These are phyloP conservation scores for Dothideomycetes sp. DNA, from an alignment of 2,329 filamentous ascomycete genomes.

Conservation along the genomic window DNA sequence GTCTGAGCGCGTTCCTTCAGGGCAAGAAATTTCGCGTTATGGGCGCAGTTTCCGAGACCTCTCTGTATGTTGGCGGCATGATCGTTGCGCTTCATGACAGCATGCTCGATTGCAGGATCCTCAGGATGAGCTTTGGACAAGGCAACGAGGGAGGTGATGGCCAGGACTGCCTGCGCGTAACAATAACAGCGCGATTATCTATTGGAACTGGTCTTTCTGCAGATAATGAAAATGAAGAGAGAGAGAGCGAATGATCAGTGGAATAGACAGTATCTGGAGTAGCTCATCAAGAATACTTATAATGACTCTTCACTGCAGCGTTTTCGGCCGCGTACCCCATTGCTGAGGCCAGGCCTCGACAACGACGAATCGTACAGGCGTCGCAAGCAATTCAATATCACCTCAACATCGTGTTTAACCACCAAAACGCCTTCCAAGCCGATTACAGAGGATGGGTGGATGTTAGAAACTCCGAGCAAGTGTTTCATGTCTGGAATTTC, in stretches of 20 bases:
- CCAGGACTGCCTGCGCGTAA: slow-evolving; percentile 1
- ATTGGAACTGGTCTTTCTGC: background rate
- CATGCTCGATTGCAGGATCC: slow-evolving; percentile 8
- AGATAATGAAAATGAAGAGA: background rate
- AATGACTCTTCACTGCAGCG: background rate
- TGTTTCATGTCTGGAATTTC: background rate
- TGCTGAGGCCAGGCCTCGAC: background rate
- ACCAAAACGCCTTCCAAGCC: background rate
- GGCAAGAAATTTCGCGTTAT: slow-evolving; percentile 7
- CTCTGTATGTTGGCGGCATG: slow-evolving; percentile 10
- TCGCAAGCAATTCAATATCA: background rate
- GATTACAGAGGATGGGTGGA: background rate
- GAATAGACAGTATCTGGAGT: background rate
- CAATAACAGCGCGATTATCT: background rate
- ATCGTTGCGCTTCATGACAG: slow-evolving; percentile 6
- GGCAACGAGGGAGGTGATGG: background rate
- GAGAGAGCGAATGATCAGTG: background rate
- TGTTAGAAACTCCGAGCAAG: background rate
- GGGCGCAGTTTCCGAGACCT: slow-evolving; percentile 8
- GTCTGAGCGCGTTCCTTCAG: slow-evolving; percentile 6
- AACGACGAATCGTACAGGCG: background rate
- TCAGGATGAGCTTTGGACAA: slow-evolving; percentile 8
- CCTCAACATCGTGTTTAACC: background rate
- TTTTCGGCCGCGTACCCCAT: background rate
- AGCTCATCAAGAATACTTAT: background rate